Conservation (phyloP, 768 basidiomycete genomes). For the Panus rudis region DNA sequence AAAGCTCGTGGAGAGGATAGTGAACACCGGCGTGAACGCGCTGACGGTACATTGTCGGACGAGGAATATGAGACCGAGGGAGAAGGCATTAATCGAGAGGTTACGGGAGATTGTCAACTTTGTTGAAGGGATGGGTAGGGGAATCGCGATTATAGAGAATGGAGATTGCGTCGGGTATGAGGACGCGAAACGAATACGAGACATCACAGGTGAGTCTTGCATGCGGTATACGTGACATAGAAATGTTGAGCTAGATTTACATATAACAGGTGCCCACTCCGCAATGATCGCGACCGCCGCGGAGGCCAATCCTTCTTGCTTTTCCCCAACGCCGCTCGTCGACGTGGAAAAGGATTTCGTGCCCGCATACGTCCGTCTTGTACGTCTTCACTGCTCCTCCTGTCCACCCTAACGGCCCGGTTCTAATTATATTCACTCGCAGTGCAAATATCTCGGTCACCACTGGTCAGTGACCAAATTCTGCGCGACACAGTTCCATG, state of each 20-base stretch:
- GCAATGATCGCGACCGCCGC: conserved; percentile 97
- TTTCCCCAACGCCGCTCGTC: conserved; percentile 57
- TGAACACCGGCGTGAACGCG: conserved; percentile 80
- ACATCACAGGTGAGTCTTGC: conserved; percentile 55
- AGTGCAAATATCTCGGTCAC: conserved; percentile 74
- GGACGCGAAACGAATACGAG: conserved; percentile 70
- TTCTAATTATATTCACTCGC: not conserved
- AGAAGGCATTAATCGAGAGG: conserved; percentile 71
- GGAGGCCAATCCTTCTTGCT: conserved; percentile 88
- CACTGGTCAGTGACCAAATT: conserved; percentile 85
- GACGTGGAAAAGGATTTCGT: conserved; percentile 67
- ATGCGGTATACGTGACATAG: not conserved
- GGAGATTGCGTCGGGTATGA: conserved; percentile 82
- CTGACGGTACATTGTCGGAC: conserved; percentile 96
- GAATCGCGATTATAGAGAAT: conserved; percentile 88
- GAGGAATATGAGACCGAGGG: conserved; percentile 79
- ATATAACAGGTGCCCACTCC: conserved; percentile 62
- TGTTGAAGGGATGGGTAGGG: conserved; percentile 65
- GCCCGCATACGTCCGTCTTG: conserved; percentile 69
- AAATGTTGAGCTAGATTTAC: not conserved
- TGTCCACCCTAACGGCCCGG: conserved; percentile 9
- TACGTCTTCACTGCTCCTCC: conserved; percentile 32
- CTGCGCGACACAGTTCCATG: conserved; percentile 78
- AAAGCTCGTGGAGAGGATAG: conserved; percentile 80
- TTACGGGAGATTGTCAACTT: conserved; percentile 82